Percentiles rank a stretch among this genome's conserved stretches.
Conservation (phyloP, 805 yeast species). For the Starmera amethionina region DNA sequence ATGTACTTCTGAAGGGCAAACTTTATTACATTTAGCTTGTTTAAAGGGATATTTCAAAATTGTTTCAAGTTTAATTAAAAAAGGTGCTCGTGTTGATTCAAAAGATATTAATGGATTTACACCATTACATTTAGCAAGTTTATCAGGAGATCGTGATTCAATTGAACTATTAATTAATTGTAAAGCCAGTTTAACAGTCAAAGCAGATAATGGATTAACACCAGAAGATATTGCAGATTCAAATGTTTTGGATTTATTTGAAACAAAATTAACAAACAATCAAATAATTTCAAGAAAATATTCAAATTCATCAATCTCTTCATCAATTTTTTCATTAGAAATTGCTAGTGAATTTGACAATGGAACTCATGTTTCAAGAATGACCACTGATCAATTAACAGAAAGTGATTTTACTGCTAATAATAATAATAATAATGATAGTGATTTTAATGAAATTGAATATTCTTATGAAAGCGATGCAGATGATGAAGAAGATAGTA, state of each 20-base stretch:
- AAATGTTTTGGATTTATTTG: conserved; percentile 22
- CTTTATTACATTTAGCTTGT: conserved; percentile 79
- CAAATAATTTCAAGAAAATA: conserved; percentile 13
- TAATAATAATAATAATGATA: conserved; percentile 13
- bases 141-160: conserved; percentile 61
- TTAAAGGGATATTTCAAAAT: conserved; percentile 61
- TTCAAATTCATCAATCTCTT: conserved; percentile 16
- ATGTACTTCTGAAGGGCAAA: conserved; percentile 77
- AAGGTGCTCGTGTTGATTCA: conserved; percentile 57
- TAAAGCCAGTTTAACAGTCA: conserved; percentile 47
- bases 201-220: conserved; percentile 39
- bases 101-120: conserved; percentile 77
- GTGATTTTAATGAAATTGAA: conserved; percentile 18
- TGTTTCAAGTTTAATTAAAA: conserved; percentile 51
- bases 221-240: conserved; percentile 32
- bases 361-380: conserved; percentile 24
- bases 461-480: conserved; percentile 16
- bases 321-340: conserved; percentile 22
- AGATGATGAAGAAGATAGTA: conserved; percentile 12
- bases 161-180: conserved; percentile 53
- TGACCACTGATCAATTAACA: conserved; percentile 20
- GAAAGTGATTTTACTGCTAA: conserved; percentile 17
- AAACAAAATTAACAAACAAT: conserved; percentile 1
- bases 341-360: conserved; percentile 12
- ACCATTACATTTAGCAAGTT: conserved; percentile 79